These are phyloP conservation scores for Daldinia loculata DNA, from an alignment of 495 filamentous ascomycete genomes.

Conservation along the genomic window DNA sequence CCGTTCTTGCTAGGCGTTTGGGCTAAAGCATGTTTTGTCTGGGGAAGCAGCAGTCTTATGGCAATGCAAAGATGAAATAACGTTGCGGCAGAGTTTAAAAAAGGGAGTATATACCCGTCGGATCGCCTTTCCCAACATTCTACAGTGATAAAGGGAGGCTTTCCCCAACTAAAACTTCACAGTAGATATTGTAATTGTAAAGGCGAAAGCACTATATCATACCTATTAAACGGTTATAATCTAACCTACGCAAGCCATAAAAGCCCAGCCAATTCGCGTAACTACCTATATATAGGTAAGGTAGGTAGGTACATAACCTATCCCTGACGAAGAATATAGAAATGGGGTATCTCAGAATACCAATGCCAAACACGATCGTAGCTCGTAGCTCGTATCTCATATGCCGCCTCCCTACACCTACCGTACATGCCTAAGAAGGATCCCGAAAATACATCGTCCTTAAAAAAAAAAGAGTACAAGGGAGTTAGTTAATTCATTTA, in stretches of 20 bases:
- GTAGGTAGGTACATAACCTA: not conserved
- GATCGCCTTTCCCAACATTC: no score
- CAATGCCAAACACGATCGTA: slow-evolving; percentile 27
- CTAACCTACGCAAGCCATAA: not conserved
- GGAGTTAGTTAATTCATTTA: slow-evolving; percentile 56
- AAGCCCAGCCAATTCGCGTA: not conserved
- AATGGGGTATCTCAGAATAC: slow-evolving; percentile 41
- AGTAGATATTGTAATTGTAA: no score
- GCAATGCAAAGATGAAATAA: no score
- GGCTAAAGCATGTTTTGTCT: no score
- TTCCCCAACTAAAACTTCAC: no score
- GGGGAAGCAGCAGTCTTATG: no score
- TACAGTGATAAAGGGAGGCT: no score
- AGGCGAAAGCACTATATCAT: not conserved
- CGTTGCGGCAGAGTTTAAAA: no score
- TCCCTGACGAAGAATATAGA: slow-evolving; percentile 18
- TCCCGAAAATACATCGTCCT: not conserved
- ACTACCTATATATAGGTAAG: not conserved
- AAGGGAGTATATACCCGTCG: no score
- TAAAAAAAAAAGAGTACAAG: not conserved
- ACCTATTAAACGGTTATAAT: not conserved
- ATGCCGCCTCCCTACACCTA: not conserved
- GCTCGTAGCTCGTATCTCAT: slow-evolving; percentile 34
- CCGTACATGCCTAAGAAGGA: slow-evolving; percentile 2
- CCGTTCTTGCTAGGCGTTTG: no score